These are phyloP conservation scores for Naegleria lovaniensis DNA, from an alignment of 208 protist species.

Conservation along the genomic window DNA sequence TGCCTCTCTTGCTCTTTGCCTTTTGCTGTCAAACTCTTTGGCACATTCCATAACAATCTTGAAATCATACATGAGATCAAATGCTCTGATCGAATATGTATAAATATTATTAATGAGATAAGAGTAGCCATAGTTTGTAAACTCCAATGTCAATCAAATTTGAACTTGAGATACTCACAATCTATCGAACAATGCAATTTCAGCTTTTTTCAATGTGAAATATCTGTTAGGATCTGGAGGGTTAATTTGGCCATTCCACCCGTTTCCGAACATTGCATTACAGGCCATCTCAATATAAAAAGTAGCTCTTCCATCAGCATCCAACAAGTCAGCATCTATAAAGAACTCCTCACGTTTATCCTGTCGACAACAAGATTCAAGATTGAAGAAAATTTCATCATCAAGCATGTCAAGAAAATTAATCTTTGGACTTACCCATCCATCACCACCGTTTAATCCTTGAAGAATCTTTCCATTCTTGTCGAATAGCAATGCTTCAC, in stretches of 20 bases:
- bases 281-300: constrained; percentile 53
- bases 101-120: too few relatives aligned
- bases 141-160: too few relatives aligned
- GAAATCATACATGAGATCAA: constrained; percentile 42
- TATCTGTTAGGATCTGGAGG: background rate
- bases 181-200: constrained; percentile 40
- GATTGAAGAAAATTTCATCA: too few relatives aligned
- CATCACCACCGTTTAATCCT: constrained; percentile 33
- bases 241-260: background rate
- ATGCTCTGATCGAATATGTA: too few relatives aligned
- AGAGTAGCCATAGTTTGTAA: too few relatives aligned
- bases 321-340: background rate
- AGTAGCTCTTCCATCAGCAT: background rate
- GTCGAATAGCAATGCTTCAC: constrained; percentile 44
- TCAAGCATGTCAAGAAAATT: too few relatives aligned
- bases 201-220: background rate
- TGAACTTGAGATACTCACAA: background rate
- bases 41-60: constrained; percentile 40
- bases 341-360: background rate
- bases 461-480: constrained; percentile 41
- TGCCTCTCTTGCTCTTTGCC: constrained; percentile 33
- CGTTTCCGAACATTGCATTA: constrained; percentile 40
- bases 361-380: too few relatives aligned
- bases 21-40: constrained; percentile 33
- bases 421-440: background rate